Base-by-base conservation (phyloP, 129 eudicot genomes). In the Escallonia rubra region DNA sequence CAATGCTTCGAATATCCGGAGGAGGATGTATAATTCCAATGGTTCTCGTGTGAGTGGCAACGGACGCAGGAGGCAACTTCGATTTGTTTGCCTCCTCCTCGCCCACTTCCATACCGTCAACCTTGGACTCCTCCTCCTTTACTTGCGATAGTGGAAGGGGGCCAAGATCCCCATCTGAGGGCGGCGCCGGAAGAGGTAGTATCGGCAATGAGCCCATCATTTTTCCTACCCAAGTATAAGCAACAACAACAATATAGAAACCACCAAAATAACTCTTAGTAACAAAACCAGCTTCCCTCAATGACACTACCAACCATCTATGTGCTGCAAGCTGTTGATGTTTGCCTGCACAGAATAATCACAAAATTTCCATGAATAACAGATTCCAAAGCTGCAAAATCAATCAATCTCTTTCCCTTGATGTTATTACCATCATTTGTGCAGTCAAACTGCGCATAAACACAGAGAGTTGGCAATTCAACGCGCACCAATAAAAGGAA, bases 1-100 rank as follows among this genome's bases (percentile, higher is more conserved):
- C 96, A 14, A 88, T 91, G 52, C 74, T 88, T 63, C 96, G 74
- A 54, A 91, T 91, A 42, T 91, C 98, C 0, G 91, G 94, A 10
- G 98, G 98, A 11, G 98, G 98, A 70, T 88, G 89, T 42, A 91
- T 91, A 43, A 91, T 88, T 58, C 98, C 98, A 13, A 91, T 91
- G 0, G 91, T 83, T 78, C 82, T 79, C 1, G 98, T 83, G 71
- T 91, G 96, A 41, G 98, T 88, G 23, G 91, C 91, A 70, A 91
- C 80, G 8, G 95, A 74, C 59, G 83, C 74, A 16, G 90, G 87
- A 70, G 70, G 69, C 3, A 79, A 55, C 67, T 42, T 74, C 3
- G 83, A 38, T 43, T 67, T 71, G 50, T 76, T 75, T 8, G 61
- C 77, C 15, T 73, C 88, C 15, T 83, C 91, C 50, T 76, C 76